phyloP scores from a whole-genome alignment of 177 flowering plant species.

The Telopea speciosissima region DNA sequence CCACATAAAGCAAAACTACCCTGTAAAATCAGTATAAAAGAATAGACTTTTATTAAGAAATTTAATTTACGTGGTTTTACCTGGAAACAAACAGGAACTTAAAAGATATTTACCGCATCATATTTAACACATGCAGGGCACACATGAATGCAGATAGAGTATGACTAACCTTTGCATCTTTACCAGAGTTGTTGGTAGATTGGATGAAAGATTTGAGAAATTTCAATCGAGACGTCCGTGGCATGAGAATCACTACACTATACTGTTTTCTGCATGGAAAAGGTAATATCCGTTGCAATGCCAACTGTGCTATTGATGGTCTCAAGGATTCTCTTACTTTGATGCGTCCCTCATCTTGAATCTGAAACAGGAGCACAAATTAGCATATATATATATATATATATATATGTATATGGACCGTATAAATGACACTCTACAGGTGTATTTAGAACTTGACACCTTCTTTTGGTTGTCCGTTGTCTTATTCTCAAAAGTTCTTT shows the following conservation, averaged over 20 bases:
- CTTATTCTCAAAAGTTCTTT: no score
- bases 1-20: no score
- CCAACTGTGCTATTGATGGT: slow-evolving; percentile 57
- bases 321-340: slow-evolving; percentile 54
- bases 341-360: slow-evolving; percentile 71
- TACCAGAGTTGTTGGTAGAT: slow-evolving; percentile 18
- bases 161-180: slow-evolving; percentile 60
- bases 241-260: slow-evolving; percentile 78
- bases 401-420: no score
- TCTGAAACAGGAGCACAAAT: slow-evolving; percentile 28
- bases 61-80: no score
- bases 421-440: no score
- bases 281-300: slow-evolving; percentile 63
- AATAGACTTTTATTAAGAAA: no score
- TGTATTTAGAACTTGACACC: no score
- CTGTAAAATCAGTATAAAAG: no score
- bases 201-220: slow-evolving; percentile 36
- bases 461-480: no score
- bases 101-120: no score
- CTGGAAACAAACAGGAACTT: no score
- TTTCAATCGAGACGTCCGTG: slow-evolving; percentile 41
- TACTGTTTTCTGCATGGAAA: slow-evolving; percentile 80
- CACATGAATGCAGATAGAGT: not conserved
- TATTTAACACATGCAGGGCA: not conserved
- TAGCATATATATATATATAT: no score